Conservation (phyloP, 495 filamentous ascomycete species). For the Collariella sp. region DNA sequence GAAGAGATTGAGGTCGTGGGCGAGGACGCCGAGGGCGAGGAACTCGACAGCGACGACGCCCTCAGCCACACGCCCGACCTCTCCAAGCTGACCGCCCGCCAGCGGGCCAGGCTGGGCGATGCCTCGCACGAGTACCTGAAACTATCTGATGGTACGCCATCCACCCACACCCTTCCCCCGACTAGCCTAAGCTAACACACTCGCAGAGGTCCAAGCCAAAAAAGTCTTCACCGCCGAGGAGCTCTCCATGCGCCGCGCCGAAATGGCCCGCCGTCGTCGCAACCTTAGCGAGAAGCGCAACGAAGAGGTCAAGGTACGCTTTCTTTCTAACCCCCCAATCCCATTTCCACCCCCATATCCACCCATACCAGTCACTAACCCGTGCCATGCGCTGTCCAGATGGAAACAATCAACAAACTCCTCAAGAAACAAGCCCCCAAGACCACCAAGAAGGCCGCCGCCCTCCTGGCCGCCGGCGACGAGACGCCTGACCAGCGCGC, state of each 20-base stretch:
- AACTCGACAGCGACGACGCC: conserved; percentile 56
- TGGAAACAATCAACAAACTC: conserved; percentile 97
- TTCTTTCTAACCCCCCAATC: neutral
- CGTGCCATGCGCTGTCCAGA: conserved; percentile 44
- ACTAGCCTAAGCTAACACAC: neutral
- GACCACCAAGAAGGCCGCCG: conserved; percentile 46
- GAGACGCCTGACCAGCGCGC: conserved; percentile 42
- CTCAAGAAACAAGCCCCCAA: conserved; percentile 94
- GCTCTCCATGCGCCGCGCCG: conserved; percentile 84
- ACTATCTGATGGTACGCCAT: conserved; percentile 57
- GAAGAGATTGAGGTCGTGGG: conserved; percentile 55
- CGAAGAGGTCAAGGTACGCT: conserved; percentile 88
- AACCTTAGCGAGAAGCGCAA: conserved; percentile 97
- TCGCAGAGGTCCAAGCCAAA: conserved; percentile 80
- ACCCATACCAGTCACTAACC: neutral
- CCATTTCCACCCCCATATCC: no score
- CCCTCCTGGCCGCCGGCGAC: conserved; percentile 29
- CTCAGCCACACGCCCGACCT: conserved; percentile 65
- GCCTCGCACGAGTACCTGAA: conserved; percentile 52
- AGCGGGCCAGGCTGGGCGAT: conserved; percentile 65
- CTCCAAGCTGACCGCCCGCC: conserved; percentile 80
- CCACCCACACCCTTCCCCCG: neutral
- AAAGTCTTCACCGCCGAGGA: conserved; percentile 91
- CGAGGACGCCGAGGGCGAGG: conserved; percentile 47
- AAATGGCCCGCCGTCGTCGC: conserved; percentile 91